Evolutionary conservation across 176 grass and related monocot genomes (phyloP), one percentile per base, ranked within the genome.

Genomic region (Themeda triandra): DNA sequence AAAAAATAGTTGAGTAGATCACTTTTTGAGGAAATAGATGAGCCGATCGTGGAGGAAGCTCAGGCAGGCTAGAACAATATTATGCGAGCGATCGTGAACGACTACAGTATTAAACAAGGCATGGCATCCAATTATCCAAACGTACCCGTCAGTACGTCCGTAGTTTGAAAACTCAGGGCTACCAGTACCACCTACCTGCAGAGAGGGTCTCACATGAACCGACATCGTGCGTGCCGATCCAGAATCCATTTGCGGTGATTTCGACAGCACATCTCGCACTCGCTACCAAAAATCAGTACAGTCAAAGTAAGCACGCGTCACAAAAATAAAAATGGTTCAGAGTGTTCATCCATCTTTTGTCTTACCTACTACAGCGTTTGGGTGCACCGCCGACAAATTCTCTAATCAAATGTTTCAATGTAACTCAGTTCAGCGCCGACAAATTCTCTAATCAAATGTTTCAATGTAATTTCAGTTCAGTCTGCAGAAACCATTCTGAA

Each of bases 181-280:
- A 42, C 41, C 41, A 12, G 10, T 42, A 42, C 41, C 10, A 42
- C 10, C 13, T 46, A 74, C 42, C 71, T 33, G 54, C 10, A 10
- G 25, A 24, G 73, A 21, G n/a, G 48, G 24, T 56, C 41, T 78
- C 73, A 39, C 42, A 23, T 66, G 59, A 39, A 66, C 59, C 59
- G 77, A 48, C 77, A 29, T 12, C 10, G 21, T 66, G 39, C 10
- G 21, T 66, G 39, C 63, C n/a, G 58, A 41, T 48, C 46, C 46
- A 48, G 67, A 80, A 83, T 69, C 88, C 33, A 84, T 49, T 19
- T 31, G 24, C 21, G 39, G 73, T 73, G 80, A 87, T 83, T 75
- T 62, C 60, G 80, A 90, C 75, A 63, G 46, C 56, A 25, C 80
- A 68, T 48, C 84, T 79, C 37, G 73, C 62, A 30, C 58, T 29